Evolutionary conservation across 225 moss, liverwort and hornwort species (phyloP).

Genomic region (Pseudisothecium myosuroides): DNA sequence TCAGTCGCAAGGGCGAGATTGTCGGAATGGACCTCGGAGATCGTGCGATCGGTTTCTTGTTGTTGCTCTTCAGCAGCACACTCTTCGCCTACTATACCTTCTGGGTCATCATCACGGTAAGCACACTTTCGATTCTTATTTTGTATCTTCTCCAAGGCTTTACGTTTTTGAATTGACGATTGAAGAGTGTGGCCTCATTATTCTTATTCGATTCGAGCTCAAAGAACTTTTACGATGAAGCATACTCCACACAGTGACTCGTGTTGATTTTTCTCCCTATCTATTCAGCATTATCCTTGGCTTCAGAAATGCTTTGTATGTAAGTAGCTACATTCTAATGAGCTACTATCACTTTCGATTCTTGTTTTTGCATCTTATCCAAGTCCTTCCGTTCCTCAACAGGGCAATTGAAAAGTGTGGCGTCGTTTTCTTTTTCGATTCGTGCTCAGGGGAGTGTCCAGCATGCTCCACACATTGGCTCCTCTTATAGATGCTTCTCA

Average conservation of each 20-base stretch:
- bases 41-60: slow-evolving; percentile 52
- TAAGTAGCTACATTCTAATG: not conserved
- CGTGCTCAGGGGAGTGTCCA: not conserved
- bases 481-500: not conserved
- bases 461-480: not conserved
- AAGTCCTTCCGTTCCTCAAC: not conserved
- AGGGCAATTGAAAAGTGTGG: not conserved
- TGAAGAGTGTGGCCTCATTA: not conserved
- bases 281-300: not conserved
- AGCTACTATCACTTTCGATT: not conserved
- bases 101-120: slow-evolving; percentile 94
- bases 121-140: not conserved
- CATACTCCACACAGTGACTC: not conserved
- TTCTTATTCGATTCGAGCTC: not conserved
- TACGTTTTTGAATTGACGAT: not conserved
- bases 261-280: not conserved
- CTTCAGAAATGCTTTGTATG: not conserved
- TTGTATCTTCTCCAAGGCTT: not conserved
- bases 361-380: not conserved
- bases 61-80: slow-evolving; percentile 72
- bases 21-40: slow-evolving; percentile 63
- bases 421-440: not conserved
- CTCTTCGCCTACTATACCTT: slow-evolving; percentile 93
- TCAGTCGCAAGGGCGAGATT: not conserved
- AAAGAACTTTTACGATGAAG: not conserved